Base-by-base conservation (phyloP, 345 rosid genomes). In the Dovyalis caffra region DNA sequence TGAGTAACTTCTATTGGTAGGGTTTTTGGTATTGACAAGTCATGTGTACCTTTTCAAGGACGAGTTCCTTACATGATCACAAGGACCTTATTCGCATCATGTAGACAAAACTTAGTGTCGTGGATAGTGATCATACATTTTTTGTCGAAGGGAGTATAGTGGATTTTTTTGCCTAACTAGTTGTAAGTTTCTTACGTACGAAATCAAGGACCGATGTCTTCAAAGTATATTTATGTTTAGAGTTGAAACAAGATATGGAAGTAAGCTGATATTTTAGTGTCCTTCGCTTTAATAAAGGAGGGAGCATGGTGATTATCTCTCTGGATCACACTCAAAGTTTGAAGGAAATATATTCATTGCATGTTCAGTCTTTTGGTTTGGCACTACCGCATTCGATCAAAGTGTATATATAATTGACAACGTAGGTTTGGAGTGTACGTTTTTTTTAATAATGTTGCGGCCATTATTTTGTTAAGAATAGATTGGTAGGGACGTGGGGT, bases 401-500 rank as follows among this genome's bases (percentile, higher is more conserved):
- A 8, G 23, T 53, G 10, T 0, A 53, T 8, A 53, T n/a, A n/a
- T 38, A 40, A 20, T 7, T n/a, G 60, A 53, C 21, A 35, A 57
- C 7, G 3, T 57, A 33, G 49, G 58, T 45, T 68, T 38, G 20
- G 18, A 43, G 28, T 40, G 29, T 6, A 26, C 28, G 49, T 6
- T n/a, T 51, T 51, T 6, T n/a, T 51, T 51, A 60, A 69, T 31
- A 12, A 26, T 63, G 45, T 45, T 47, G 43, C n/a, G 31, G 15
- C 49, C 62, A 65, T 74, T 68, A 38, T 56, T 64, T 43, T 15
- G 29, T 56, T 53, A 29, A 25, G n/a, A 37, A 63, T 18, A 64
- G n/a, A 47, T 76, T 18, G 47, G 45, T 51, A 23, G 79, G 73
- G n/a, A n/a, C n/a, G n/a, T n/a, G n/a, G n/a, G 73, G 80, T 29